Conservation (phyloP, 495 filamentous ascomycete species). For the Cryomyces minteri region DNA sequence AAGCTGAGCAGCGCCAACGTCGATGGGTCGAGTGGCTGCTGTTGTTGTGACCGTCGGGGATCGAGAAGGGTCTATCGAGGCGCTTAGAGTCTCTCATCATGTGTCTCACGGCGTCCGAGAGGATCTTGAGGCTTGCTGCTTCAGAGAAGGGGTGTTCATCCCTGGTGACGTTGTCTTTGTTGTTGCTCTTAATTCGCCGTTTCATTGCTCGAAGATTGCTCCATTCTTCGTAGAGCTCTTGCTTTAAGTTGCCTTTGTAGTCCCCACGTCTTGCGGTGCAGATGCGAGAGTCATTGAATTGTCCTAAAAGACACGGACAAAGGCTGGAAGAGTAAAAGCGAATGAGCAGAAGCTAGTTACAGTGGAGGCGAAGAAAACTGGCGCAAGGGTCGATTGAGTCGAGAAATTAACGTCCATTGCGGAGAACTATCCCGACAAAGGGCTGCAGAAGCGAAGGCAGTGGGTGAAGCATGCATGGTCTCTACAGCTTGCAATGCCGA, state of each 20-base stretch:
- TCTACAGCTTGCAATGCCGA: too few relatives aligned
- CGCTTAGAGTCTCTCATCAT: conserved; percentile 9
- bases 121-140: conserved; percentile 4
- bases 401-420: too few relatives aligned
- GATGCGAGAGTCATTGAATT: conserved; percentile 10
- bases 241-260: conserved; percentile 14
- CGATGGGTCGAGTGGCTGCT: too few relatives aligned
- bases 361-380: conserved; percentile 9
- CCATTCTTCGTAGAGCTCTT: conserved; percentile 13
- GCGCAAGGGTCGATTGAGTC: background rate
- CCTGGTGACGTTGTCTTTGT: background rate
- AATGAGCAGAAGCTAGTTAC: conserved; percentile 15
- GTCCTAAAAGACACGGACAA: conserved; percentile 12
- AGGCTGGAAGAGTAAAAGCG: conserved; percentile 15
- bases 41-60: too few relatives aligned
- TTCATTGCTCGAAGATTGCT: conserved; percentile 7
- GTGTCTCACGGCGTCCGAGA: conserved; percentile 7
- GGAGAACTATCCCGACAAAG: too few relatives aligned
- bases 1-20: too few relatives aligned
- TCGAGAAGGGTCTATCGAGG: conserved; percentile 14
- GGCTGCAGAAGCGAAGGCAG: too few relatives aligned
- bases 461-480: too few relatives aligned
- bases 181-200: background rate
- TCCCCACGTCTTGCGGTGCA: conserved; percentile 11
- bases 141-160: background rate